Evolutionary conservation across 2,329 filamentous ascomycete genomes (phyloP).

Genomic region (Aspergillus sp.): DNA sequence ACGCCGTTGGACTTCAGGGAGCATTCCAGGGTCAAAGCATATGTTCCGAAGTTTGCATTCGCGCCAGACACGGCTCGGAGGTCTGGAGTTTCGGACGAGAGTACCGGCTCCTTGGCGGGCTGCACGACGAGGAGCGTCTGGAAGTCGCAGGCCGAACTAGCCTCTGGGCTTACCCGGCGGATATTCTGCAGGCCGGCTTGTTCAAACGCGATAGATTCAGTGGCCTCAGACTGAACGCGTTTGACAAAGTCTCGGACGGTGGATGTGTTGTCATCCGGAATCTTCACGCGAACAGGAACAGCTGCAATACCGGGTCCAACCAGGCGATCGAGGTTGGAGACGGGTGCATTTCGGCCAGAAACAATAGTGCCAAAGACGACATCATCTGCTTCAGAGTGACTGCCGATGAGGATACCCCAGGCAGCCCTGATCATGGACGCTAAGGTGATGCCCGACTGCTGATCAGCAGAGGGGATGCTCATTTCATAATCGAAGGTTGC

Average conservation of each 20-base stretch:
- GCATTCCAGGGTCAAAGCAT: slow-evolving; percentile 12
- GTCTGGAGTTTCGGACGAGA: neutral
- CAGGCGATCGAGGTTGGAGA: slow-evolving; percentile 4
- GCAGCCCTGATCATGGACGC: slow-evolving; percentile 6
- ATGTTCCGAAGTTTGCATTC: slow-evolving; percentile 11
- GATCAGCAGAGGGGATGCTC: neutral
- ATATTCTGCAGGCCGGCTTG: slow-evolving; percentile 11
- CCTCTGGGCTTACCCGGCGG: neutral
- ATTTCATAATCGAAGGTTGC: neutral
- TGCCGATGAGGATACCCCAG: slow-evolving; percentile 8
- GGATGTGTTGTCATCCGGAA: neutral
- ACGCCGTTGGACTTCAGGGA: slow-evolving; percentile 4
- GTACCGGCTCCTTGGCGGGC: slow-evolving; percentile 3
- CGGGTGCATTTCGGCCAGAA: slow-evolving; percentile 7
- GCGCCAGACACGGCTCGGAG: slow-evolving; percentile 5
- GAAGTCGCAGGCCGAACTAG: slow-evolving; percentile 6
- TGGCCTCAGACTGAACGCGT: slow-evolving; percentile 3
- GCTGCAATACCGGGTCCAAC: slow-evolving; percentile 8
- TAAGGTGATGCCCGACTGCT: slow-evolving; percentile 4
- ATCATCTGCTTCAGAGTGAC: slow-evolving; percentile 6
- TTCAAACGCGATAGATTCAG: slow-evolving; percentile 8
- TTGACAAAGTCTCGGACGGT: slow-evolving; percentile 3
- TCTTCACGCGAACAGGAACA: slow-evolving; percentile 7
- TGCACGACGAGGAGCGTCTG: slow-evolving; percentile 9
- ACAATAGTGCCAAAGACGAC: slow-evolving; percentile 8